Evolutionary conservation across 2,329 filamentous ascomycete species (phyloP).

Genomic region (Colletotrichum truncatum): DNA sequence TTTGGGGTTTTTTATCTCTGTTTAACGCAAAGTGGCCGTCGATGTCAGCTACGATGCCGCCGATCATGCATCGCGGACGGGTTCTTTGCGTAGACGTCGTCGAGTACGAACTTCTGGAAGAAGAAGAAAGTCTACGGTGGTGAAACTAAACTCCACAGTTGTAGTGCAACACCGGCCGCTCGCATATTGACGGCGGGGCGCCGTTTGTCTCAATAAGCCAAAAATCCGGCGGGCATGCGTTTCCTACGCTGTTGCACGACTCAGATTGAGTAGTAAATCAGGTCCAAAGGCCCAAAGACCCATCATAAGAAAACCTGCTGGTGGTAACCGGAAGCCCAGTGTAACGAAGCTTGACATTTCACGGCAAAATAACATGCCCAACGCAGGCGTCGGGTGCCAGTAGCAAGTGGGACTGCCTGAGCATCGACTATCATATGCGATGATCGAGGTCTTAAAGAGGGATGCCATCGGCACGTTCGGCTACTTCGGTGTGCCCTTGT

Average conservation of each 20-base stretch:
- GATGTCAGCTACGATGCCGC: background rate
- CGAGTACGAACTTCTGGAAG: background rate
- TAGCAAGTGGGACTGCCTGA: constrained; percentile 6
- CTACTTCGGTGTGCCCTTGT: background rate
- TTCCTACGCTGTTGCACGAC: background rate
- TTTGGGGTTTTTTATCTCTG: background rate
- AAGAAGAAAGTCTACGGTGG: constrained; percentile 1
- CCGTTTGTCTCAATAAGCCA: background rate
- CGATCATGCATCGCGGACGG: background rate
- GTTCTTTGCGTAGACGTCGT: background rate
- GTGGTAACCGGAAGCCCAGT: background rate
- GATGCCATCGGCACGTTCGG: constrained; percentile 6
- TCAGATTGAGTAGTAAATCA: background rate
- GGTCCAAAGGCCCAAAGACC: constrained; percentile 9
- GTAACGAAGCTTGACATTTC: background rate
- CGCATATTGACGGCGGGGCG: constrained; percentile 10
- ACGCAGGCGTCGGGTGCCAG: background rate
- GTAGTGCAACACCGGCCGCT: constrained; percentile 6
- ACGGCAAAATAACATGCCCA: background rate
- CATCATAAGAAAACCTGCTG: background rate
- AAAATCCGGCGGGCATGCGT: background rate
- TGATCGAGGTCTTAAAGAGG: constrained; percentile 11
- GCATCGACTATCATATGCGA: constrained; percentile 13
- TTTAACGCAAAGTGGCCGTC: background rate
- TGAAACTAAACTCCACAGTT: constrained; percentile 16